Evolutionary conservation across 2,329 filamentous ascomycete species (phyloP).

Genomic region (Gyromitra esculenta): DNA sequence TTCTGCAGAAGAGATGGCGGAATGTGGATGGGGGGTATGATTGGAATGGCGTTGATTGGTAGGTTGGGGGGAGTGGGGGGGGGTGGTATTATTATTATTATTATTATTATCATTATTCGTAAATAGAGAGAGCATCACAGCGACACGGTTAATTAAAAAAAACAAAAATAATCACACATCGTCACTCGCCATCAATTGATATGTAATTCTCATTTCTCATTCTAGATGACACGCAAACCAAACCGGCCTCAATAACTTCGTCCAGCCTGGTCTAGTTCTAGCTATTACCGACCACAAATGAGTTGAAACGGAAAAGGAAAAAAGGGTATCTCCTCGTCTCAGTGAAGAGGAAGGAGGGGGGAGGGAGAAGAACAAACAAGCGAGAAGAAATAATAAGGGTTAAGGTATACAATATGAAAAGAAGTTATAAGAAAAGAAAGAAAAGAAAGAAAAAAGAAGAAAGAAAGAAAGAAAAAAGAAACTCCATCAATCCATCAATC

Average conservation of each 20-base stretch:
- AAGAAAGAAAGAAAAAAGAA: slow-evolving; percentile 7
- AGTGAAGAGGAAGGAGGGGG: not conserved
- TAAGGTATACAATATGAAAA: slow-evolving; percentile 22
- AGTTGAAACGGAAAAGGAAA: not conserved
- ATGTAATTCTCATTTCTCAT: slow-evolving; percentile 11
- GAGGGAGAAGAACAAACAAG: not conserved
- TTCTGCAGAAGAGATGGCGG: slow-evolving; percentile 72
- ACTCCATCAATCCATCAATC: not conserved
- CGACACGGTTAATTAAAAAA: not conserved
- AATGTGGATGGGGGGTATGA: slow-evolving; percentile 79
- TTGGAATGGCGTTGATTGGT: slow-evolving; percentile 66
- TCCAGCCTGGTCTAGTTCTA: slow-evolving; percentile 21
- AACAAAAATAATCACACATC: not conserved
- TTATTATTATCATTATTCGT: not conserved
- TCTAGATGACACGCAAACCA: slow-evolving; percentile 9
- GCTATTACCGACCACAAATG: not conserved
- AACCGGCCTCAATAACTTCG: slow-evolving; percentile 7
- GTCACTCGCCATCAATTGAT: not conserved
- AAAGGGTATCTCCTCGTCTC: not conserved
- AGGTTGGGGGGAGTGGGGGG: not conserved
- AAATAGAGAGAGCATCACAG: too few species aligned
- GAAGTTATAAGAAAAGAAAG: slow-evolving; percentile 12
- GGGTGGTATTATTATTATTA: not conserved
- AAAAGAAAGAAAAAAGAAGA: slow-evolving; percentile 25
- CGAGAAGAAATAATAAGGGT: not conserved